A percentile compares a stretch with the other conserved stretches of the same genome.
These are phyloP conservation scores for Lasiosphaeria hispida DNA, from an alignment of 495 filamentous ascomycete species.

Conservation along the genomic window DNA sequence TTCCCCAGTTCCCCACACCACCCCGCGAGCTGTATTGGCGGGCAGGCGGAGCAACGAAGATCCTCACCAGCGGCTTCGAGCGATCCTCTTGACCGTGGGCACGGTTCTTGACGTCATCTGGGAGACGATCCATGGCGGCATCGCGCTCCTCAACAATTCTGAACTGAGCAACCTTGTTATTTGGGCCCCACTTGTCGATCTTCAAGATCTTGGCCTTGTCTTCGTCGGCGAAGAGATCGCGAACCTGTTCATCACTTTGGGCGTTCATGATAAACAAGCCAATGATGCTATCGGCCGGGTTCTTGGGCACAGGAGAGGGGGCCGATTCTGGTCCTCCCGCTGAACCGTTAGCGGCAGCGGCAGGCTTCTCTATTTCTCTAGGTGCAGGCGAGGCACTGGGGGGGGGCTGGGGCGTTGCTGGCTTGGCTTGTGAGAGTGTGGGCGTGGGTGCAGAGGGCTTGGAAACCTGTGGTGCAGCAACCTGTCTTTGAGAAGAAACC, in stretches of 20 bases:
- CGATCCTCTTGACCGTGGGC: constrained; percentile 54
- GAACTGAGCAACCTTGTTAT: constrained; percentile 80
- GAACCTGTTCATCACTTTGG: constrained; percentile 71
- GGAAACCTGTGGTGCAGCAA: constrained; percentile 31
- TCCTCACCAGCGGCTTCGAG: constrained; percentile 74
- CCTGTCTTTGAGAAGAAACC: constrained; percentile 34
- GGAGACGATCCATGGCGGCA: constrained; percentile 66
- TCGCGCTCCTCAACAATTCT: constrained; percentile 72
- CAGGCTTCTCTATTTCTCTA: constrained; percentile 48
- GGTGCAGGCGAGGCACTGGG: constrained; percentile 37
- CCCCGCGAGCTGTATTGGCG: constrained; percentile 51
- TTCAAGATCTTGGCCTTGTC: constrained; percentile 73
- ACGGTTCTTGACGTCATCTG: constrained; percentile 68
- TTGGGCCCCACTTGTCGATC: constrained; percentile 72
- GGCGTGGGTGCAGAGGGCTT: constrained; percentile 39
- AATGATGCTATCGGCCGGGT: constrained; percentile 52
- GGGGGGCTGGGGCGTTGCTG: constrained; percentile 48
- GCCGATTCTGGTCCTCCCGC: constrained; percentile 47
- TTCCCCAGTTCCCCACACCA: constrained; percentile 72
- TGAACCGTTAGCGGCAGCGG: constrained; percentile 48
- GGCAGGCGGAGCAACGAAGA: constrained; percentile 65
- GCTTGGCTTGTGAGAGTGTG: constrained; percentile 48
- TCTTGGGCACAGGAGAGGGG: constrained; percentile 45
- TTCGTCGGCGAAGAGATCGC: constrained; percentile 75
- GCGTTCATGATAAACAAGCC: constrained; percentile 83